These are phyloP conservation scores for Huntiella decipiens DNA, from an alignment of 2,329 filamentous ascomycete genomes.

Conservation along the genomic window DNA sequence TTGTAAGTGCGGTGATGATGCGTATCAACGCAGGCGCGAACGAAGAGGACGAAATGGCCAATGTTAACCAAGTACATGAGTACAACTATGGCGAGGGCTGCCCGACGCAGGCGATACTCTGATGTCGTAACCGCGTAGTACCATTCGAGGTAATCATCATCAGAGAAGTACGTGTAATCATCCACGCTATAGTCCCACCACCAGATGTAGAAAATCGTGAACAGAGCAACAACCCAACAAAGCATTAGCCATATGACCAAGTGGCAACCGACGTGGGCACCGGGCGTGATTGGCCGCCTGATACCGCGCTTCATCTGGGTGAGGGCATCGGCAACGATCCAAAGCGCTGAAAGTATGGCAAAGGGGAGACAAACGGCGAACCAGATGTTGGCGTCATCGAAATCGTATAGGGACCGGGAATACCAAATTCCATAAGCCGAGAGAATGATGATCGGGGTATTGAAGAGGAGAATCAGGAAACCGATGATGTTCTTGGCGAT, in stretches of 20 bases:
- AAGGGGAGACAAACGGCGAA: not conserved
- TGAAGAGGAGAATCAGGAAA: conserved; percentile 1
- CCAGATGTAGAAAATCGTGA: not conserved
- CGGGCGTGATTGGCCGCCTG: conserved; percentile 11
- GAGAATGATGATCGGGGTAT: conserved; percentile 3
- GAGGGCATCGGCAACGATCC: not conserved
- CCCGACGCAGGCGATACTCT: not conserved
- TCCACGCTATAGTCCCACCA: not conserved
- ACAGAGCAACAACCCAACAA: not conserved
- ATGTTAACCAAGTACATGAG: not conserved
- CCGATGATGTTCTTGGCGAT: conserved; percentile 1
- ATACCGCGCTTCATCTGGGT: not conserved
- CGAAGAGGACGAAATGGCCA: not conserved
- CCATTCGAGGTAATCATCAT: not conserved
- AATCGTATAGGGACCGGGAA: not conserved
- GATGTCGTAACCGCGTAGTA: not conserved
- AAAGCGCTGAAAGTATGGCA: not conserved
- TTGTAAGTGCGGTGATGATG: not conserved
- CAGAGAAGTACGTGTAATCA: not conserved
- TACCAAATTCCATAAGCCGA: not conserved
- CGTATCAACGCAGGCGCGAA: conserved; percentile 5
- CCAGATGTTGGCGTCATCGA: not conserved
- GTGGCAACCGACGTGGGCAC: conserved; percentile 13
- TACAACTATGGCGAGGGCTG: not conserved
- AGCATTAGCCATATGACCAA: conserved; percentile 13